These are phyloP conservation scores for Imleria badia DNA, from an alignment of 768 basidiomycete species.

Conservation along the genomic window DNA sequence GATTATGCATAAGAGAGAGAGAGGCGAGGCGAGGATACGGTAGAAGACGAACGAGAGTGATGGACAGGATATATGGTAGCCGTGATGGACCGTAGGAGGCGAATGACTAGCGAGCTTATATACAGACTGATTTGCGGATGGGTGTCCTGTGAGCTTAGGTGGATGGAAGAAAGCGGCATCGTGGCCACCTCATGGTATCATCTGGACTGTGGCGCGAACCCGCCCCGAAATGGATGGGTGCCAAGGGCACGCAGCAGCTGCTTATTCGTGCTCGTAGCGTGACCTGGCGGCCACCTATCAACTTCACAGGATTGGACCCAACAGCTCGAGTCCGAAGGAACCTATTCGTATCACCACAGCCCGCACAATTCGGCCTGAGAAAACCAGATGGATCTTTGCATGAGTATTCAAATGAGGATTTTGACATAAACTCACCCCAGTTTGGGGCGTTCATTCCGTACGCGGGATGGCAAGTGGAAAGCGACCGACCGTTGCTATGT, in stretches of 20 bases:
- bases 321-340: conserved; percentile 19
- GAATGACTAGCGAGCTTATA: conserved; percentile 28
- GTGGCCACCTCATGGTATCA: conserved; percentile 35
- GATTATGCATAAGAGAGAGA: conserved; percentile 30
- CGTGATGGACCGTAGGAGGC: conserved; percentile 17
- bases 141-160: conserved; percentile 21
- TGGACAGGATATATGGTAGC: conserved; percentile 11
- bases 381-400: conserved; percentile 22
- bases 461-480: conserved; percentile 5
- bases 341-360: conserved; percentile 29
- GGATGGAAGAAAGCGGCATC: conserved; percentile 34
- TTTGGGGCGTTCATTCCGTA: conserved; percentile 13
- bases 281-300: conserved; percentile 16
- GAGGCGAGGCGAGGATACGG: conserved; percentile 2
- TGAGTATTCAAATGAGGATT: conserved; percentile 13
- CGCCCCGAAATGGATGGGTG: conserved; percentile 30
- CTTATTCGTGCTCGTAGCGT: conserved; percentile 16
- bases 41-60: conserved; percentile 19
- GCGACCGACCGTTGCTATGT: conserved; percentile 25
- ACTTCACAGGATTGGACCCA: conserved; percentile 21
- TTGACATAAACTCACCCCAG: conserved; percentile 25
- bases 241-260: conserved; percentile 28
- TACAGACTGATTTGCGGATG: conserved; percentile 30
- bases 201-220: conserved; percentile 31
- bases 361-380: conserved; percentile 20